Base-by-base conservation (phyloP, 2,329 filamentous ascomycete genomes). In the Xylaria digitata region DNA sequence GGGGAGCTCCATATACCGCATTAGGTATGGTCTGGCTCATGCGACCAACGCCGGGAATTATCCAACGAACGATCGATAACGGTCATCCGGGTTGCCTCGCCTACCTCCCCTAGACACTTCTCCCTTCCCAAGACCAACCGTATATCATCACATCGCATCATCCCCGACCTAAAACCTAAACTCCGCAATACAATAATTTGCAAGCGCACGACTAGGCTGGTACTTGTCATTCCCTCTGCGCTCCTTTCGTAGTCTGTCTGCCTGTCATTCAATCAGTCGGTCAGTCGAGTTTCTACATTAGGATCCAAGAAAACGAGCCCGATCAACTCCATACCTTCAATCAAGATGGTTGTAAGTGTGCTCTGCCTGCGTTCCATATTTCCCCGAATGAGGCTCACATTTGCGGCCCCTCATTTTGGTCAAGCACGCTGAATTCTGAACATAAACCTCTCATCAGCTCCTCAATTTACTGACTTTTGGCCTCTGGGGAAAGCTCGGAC, bases 401-500 rank as follows among this genome's bases (percentile, higher is more conserved):
- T 37, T 17, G 57, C 21, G 45, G 37, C 40, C 54, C 37, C 17
- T 21, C 5, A 49, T 8, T 26, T 26, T 66, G 40, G 32, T 58
- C 54, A 57, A 69, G 45, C 59, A 56, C 56, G 62, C 69, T 71
- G 69, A 77, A 80, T 79, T 81, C 80, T 82, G 81, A 82, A 81
- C 78, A 79, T 80, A 74, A 26, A 71, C 75, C 71, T 62, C 19
- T 61, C 34, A 30, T 71, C 78, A 89, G 86, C 81, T 89, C 80
- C 86, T 89, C 83, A 85, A 89, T 82, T 84, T 89, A 81, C 87
- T 90, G 84, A 89, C 87, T 79, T 86, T 91, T 82, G 88, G 86
- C 80, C 82, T 90, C 74, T 88, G 83, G 85, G 85, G 83, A 82
- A 90, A 97, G 95, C 86, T 98, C 82, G 95, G 94, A 85, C 90